Conservation (phyloP, 345 rosid genomes). For the Angophora floribunda region DNA sequence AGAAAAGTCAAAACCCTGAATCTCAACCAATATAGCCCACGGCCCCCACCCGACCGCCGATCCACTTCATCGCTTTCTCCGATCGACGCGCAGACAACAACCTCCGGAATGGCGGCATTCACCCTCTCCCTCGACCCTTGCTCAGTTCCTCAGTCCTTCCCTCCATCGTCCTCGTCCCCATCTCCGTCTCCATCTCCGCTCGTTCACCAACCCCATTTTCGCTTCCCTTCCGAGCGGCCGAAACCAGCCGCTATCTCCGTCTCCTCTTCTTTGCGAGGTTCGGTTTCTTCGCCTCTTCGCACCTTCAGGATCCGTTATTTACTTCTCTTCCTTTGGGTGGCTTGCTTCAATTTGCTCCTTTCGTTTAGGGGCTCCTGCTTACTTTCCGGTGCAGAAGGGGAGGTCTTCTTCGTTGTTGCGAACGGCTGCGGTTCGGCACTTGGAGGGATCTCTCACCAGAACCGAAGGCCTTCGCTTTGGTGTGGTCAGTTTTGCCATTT, state of each 20-base stretch:
- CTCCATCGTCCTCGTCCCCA: neutral
- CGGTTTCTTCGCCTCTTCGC: neutral
- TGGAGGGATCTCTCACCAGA: conserved; percentile 56
- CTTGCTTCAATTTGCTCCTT: neutral
- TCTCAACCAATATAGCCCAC: neutral
- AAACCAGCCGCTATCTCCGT: conserved; percentile 16
- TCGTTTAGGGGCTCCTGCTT: conserved; percentile 15
- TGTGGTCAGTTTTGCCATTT: conserved; percentile 31
- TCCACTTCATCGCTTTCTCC: neutral
- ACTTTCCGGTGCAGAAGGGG: conserved; percentile 17
- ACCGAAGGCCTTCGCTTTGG: conserved; percentile 83
- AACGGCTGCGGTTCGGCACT: conserved; percentile 50
- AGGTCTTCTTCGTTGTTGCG: conserved; percentile 17
- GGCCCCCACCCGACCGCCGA: neutral
- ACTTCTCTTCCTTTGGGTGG: neutral
- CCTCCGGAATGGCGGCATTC: neutral
- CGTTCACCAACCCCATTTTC: neutral
- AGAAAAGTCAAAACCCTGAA: neutral
- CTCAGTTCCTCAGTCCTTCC: neutral
- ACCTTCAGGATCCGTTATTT: neutral
- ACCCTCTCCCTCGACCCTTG: neutral
- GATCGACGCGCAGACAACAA: neutral
- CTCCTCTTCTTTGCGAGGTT: conserved; percentile 28
- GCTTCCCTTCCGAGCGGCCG: neutral
- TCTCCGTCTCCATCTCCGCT: neutral